A percentile compares a stretch with the other conserved stretches of the same genome.
These are phyloP conservation scores for Pichia heedii DNA, from an alignment of 805 yeast genomes.

Conservation along the genomic window DNA sequence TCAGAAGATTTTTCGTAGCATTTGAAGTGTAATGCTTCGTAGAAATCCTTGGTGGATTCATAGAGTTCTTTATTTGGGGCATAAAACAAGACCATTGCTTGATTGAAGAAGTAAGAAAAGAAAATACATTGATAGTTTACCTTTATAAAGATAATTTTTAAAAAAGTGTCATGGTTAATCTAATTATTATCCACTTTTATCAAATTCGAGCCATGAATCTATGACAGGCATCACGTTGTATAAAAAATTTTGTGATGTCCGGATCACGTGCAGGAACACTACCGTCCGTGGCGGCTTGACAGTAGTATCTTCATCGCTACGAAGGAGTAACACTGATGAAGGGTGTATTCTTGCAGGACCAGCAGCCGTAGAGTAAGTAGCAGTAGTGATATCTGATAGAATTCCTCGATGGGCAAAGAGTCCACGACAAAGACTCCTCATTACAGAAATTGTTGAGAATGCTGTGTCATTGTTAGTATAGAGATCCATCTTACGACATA, in stretches of 20 bases:
- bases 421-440: neutral
- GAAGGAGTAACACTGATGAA: neutral
- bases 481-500: conserved; percentile 32
- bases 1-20: neutral
- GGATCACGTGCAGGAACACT: neutral
- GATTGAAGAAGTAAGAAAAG: too few species aligned
- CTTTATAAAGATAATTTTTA: too few species aligned
- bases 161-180: too few species aligned
- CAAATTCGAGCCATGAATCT: neutral
- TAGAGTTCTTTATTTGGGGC: conserved; percentile 42
- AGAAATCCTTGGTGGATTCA: conserved; percentile 45
- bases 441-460: neutral
- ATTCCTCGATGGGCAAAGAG: neutral
- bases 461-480: too few species aligned
- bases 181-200: too few species aligned
- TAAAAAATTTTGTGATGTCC: neutral
- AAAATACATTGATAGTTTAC: too few species aligned
- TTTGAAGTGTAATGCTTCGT: conserved; percentile 23
- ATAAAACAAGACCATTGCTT: conserved; percentile 35
- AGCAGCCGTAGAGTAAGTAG: neutral
- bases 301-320: neutral
- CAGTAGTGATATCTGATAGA: neutral
- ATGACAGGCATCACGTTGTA: neutral
- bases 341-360: neutral
- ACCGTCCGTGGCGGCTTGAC: neutral